Base-by-base conservation (phyloP, 1,284 basidiomycete species). In the Singerocomus inundabilis region DNA sequence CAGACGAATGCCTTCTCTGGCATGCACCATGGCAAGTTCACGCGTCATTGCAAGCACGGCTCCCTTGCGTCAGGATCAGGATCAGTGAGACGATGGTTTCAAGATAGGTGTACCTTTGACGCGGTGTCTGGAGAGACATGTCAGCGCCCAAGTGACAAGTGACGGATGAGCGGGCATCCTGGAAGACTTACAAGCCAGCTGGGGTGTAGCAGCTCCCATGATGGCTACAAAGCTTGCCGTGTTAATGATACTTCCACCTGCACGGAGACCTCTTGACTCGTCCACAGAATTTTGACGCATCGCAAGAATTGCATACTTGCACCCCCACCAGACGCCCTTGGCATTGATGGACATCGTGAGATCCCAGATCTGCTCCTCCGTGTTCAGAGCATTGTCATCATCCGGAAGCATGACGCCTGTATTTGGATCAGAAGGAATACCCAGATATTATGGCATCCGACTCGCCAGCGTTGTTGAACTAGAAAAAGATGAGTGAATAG, bases 241-340 rank as follows among this genome's bases (percentile, higher is more conserved):
- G 74, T 98, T 98, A 74, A 98, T 98, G 72, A 98, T 93, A 61
- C 89, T 93, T 52, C 95, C 95, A 48, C 94, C 94, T 18, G 75
- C 73, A 60, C 82, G 85, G 15, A 97, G 80, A 6, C 89, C 89
- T 70, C 88, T 93, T 49, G 79, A 72, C 56, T 81, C 80, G 56
- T 97, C 93, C 37, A 81, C 81, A 12, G 90, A 82, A 72, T 98
- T 98, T 57, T 91, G 74, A 55, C 92, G 85, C 95, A 98, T 98
- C 24, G 95, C 96, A 48, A 88, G 76, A 65, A 98, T 94, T 7
- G 93, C 95, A 66, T 98, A 88, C 72, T 98, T 97, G 80, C 90
- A 95, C 39, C 96, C 95, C 85, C 88, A 98, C 95, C 95, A 98
- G 52, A 98, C 96, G 48, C 95, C 95, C 72, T 98, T 98, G 68